Evolutionary conservation across 805 yeast species (phyloP).

Genomic region (Sugiyamaella floridensis): DNA sequence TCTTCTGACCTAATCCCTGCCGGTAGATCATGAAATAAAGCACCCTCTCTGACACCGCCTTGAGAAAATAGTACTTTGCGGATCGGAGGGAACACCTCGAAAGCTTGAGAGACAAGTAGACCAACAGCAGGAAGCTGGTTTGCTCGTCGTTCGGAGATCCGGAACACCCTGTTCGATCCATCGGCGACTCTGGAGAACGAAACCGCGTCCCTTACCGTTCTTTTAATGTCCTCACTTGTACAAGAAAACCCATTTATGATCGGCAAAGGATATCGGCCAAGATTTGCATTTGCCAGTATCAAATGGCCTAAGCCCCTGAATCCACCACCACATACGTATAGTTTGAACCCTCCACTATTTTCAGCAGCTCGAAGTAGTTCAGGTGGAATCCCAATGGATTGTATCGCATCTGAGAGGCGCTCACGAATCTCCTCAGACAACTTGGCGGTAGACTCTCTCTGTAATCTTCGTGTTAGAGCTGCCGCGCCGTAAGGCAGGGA

Average conservation of each 20-base stretch:
- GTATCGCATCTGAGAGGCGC: conserved; percentile 45
- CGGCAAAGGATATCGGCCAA: conserved; percentile 57
- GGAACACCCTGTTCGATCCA: conserved; percentile 40
- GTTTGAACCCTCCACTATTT: conserved; percentile 51
- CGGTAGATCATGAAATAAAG: conserved; percentile 56
- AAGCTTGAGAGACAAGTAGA: conserved; percentile 52
- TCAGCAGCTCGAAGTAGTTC: conserved; percentile 45
- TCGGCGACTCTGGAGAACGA: neutral
- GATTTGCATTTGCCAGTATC: conserved; percentile 39
- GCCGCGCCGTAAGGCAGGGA: conserved; percentile 72
- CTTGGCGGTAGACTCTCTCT: conserved; percentile 42
- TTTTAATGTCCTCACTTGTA: conserved; percentile 38
- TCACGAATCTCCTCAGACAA: conserved; percentile 48
- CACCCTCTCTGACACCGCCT: conserved; percentile 76
- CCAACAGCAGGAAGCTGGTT: conserved; percentile 67
- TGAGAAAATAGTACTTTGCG: conserved; percentile 62
- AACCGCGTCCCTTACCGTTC: conserved; percentile 30
- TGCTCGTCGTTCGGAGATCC: conserved; percentile 60
- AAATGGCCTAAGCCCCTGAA: conserved; percentile 63
- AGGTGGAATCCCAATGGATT: conserved; percentile 46
- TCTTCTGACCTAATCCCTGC: conserved; percentile 54
- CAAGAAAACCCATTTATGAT: conserved; percentile 65
- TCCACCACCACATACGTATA: conserved; percentile 71
- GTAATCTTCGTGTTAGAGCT: conserved; percentile 50
- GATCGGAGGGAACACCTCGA: conserved; percentile 53